phyloP scores from a whole-genome alignment of 2,329 filamentous ascomycete species.

The Penicillium sp. region DNA sequence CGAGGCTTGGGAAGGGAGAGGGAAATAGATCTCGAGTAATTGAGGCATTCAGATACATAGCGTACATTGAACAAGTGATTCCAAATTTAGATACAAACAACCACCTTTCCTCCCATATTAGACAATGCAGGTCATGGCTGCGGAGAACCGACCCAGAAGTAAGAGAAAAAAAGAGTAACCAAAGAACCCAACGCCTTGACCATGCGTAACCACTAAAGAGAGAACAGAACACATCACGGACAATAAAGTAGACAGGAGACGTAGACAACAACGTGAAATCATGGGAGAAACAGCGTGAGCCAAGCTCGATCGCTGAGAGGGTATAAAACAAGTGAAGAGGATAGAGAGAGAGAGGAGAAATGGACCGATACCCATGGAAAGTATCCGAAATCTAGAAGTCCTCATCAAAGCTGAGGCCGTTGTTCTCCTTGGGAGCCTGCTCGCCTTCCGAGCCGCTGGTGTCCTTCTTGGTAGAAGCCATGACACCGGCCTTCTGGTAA shows the following conservation, averaged over 20 bases:
- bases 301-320: slow-evolving; percentile 10
- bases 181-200: slow-evolving; percentile 25
- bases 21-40: no score
- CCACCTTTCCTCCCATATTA: slow-evolving; percentile 18
- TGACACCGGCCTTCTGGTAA: slow-evolving; percentile 99
- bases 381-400: slow-evolving; percentile 66
- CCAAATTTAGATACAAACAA: slow-evolving; percentile 20
- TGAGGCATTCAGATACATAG: background rate
- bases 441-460: slow-evolving; percentile 43
- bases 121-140: slow-evolving; percentile 10
- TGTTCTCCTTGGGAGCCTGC: slow-evolving; percentile 36
- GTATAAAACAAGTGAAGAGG: slow-evolving; percentile 19
- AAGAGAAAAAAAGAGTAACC: background rate
- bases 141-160: slow-evolving; percentile 9
- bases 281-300: slow-evolving; percentile 19
- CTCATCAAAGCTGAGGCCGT: slow-evolving; percentile 90
- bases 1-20: no score
- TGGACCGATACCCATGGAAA: background rate
- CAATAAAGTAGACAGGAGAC: slow-evolving; percentile 9
- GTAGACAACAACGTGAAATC: slow-evolving; percentile 20
- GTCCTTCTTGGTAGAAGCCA: slow-evolving; percentile 81
- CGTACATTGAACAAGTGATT: slow-evolving; percentile 16
- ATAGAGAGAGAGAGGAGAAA: slow-evolving; percentile 4
- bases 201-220: slow-evolving; percentile 29
- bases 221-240: slow-evolving; percentile 26